Base-by-base conservation (phyloP, 2,329 filamentous ascomycete genomes). In the Phialophora verrucosa region DNA sequence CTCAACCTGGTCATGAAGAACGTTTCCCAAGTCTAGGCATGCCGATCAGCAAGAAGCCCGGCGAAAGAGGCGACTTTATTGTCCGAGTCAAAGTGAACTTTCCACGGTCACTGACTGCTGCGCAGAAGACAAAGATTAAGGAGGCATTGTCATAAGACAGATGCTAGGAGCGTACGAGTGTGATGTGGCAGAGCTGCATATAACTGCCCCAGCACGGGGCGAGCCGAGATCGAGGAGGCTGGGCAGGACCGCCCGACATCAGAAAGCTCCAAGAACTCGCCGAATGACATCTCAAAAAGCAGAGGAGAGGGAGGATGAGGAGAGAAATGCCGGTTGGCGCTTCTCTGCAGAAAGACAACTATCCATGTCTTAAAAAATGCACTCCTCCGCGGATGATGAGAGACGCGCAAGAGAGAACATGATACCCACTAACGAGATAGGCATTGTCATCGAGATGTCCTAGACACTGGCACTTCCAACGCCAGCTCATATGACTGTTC, bases 31-130 rank as follows among this genome's bases (percentile, higher is more conserved):
- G 87, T 4, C 84, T 91, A n/a, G 95, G 95, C 66, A 98, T 99
- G 95, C 93, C 93, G 44, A 88, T 95, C 74, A 92, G 91, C 68
- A 98, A 97, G 85, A 94, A 93, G 76, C 92, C 91, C 0, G 87
- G 83, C 66, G 86, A 93, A 73, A 87, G 94, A 64, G 95, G 95
- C 27, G 92, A 97, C 76, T 91, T 99, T 71, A 81, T 98, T 65
- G 85, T 99, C 66, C 91, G 89, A 67, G 93, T 97, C 74, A 95
- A 95, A 75, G 93, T 99, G 78, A 93, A 91, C 76, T 98, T 97
- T 82, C 95, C 95, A 0, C 89, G 88, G 2, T 89, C 80, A 49
- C 79, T 99, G 78, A 94, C 92, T 3, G 64, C 85, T 7, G 81
- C 85, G 4, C 94, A 98, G 81, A 98, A 97, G 83, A 82, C 88